Percentiles rank a stretch among this genome's conserved stretches.
phyloP scores from a whole-genome alignment of 345 rosid genomes.

The Eucalyptus globulus region DNA sequence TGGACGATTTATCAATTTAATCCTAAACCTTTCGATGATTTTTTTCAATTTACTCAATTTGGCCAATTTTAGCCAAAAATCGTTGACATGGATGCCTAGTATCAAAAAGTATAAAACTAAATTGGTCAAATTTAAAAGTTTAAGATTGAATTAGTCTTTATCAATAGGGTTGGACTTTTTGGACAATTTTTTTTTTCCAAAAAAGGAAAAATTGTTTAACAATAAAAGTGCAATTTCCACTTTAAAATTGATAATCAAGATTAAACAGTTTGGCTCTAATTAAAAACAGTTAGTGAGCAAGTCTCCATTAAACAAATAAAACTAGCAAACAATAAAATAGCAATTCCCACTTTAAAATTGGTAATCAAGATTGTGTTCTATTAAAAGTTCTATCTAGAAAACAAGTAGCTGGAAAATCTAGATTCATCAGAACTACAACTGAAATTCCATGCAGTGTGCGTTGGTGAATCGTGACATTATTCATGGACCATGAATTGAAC shows the following conservation, averaged over 20 bases:
- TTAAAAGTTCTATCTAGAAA: neutral
- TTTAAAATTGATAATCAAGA: neutral
- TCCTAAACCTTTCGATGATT: too few relatives aligned
- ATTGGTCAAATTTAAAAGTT: too few relatives aligned
- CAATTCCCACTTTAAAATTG: neutral
- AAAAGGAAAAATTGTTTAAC: neutral
- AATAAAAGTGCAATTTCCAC: neutral
- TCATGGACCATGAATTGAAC: neutral
- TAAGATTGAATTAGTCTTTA: neutral
- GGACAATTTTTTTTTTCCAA: neutral
- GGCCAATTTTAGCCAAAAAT: neutral
- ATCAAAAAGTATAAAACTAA: neutral
- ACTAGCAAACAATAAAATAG: neutral
- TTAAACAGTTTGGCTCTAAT: neutral
- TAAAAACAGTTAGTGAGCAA: neutral
- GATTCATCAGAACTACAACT: neutral
- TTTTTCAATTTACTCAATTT: neutral
- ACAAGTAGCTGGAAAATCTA: neutral
- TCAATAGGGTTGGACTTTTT: neutral
- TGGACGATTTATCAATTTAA: too few relatives aligned
- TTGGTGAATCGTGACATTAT: neutral
- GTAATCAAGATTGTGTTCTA: neutral
- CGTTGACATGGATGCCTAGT: accelerated
- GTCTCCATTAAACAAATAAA: neutral
- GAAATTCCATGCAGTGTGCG: neutral